Conservation (phyloP, 805 yeast genomes). For the Kodamaea leandrae region DNA sequence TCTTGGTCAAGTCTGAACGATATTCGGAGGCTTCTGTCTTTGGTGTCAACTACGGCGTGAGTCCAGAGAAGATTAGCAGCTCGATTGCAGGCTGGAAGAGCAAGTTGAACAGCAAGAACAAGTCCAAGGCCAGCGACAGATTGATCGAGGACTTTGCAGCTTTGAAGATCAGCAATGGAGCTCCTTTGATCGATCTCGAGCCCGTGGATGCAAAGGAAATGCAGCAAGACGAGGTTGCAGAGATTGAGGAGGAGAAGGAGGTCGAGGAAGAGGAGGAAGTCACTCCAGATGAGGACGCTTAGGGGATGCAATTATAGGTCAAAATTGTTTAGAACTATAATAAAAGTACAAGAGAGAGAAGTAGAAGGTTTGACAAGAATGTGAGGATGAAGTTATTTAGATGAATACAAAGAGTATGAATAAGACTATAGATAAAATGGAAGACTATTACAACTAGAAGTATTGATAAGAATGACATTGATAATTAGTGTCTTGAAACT, state of each 20-base stretch:
- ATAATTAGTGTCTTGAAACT: too few species aligned
- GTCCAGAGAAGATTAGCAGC: slow-evolving; percentile 39
- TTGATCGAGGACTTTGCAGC: slow-evolving; percentile 43
- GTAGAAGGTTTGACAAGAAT: background rate
- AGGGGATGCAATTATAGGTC: background rate
- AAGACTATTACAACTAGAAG: too few species aligned
- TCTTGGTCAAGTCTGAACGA: slow-evolving; percentile 67
- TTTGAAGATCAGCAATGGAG: slow-evolving; percentile 18
- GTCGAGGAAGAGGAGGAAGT: slow-evolving; percentile 18
- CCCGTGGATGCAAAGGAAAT: slow-evolving; percentile 14
- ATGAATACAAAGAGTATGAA: too few species aligned
- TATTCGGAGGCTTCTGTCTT: slow-evolving; percentile 83
- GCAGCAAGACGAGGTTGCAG: slow-evolving; percentile 21
- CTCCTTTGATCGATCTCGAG: slow-evolving; percentile 18
- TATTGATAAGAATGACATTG: too few species aligned
- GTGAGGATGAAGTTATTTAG: background rate
- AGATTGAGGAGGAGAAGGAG: slow-evolving; percentile 10
- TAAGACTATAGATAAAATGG: too few species aligned
- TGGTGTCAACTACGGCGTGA: slow-evolving; percentile 62
- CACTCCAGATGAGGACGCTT: slow-evolving; percentile 17
- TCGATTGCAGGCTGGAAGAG: slow-evolving; percentile 68
- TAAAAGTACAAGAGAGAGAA: background rate
- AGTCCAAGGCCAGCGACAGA: slow-evolving; percentile 59
- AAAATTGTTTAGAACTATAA: background rate
- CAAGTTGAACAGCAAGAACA: slow-evolving; percentile 48